Base-by-base conservation (phyloP, 257 asterid species). In the Lycium barbarum region DNA sequence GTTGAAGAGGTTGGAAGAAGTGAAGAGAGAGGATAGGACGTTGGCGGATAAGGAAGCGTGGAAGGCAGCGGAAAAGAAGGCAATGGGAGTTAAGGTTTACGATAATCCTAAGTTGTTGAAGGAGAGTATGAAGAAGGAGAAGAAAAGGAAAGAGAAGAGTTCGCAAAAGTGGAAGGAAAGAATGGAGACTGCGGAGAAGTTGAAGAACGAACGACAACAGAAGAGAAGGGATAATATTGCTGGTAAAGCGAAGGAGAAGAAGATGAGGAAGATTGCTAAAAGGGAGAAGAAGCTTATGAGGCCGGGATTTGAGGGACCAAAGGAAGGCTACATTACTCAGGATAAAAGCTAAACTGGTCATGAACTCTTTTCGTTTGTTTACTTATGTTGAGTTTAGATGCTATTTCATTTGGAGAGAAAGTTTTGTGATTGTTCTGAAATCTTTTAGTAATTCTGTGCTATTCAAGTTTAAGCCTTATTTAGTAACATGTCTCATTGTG, bases 221-320 rank as follows among this genome's bases (percentile, higher is more conserved):
- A 71, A 71, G 93, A 92, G 98, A 92, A 91, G 68, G 82, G 94
- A 94, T 33, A 95, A 95, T 81, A 94, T 95, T 47, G 87, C 63
- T 5, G 99, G 92, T 49, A 91, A 97, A 89, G 91, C 92, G 62
- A 93, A 89, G 17, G 79, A 40, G 79, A 71, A 71, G 35, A 71
- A 71, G 79, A 43, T 71, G 36, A 71, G 79, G 35, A 95, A 87
- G 90, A 93, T 94, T 72, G 95, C 97, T 7, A 94, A 94, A 86
- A 91, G 97, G 40, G 98, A 95, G 97, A 95, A 95, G 97, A 95
- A 95, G 90, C 84, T 94, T 83, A 90, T 94, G 97, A 93, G 99
- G 90, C 97, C 97, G 1, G 98, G 99, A 2, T 95, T 94, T 35
- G 99, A 95, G 90, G 99, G 99, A 5, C 85, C 97, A 36, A 94